These are phyloP conservation scores for Candida neerlandica DNA, from an alignment of 1,139 yeast genomes.

Conservation along the genomic window DNA sequence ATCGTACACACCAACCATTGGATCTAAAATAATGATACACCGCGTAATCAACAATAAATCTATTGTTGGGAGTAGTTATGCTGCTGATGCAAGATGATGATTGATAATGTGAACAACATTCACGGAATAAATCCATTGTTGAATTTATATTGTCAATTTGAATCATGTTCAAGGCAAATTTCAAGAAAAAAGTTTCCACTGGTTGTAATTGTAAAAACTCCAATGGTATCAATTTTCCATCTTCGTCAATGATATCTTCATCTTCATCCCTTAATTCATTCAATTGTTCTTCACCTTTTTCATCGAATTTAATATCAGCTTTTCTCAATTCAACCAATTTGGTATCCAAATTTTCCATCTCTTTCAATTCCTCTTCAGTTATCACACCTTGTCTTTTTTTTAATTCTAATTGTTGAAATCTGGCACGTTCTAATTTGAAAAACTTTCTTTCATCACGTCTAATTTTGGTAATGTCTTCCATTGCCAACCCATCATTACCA, in stretches of 20 bases:
- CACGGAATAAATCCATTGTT: conserved; percentile 28
- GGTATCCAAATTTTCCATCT: conserved; percentile 30
- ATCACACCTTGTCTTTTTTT: conserved; percentile 29
- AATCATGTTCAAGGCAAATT: conserved; percentile 50
- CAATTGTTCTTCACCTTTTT: conserved; percentile 16
- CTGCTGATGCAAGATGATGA: too few species aligned
- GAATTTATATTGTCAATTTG: conserved; percentile 20
- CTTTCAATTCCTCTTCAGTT: conserved; percentile 25
- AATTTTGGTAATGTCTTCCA: conserved; percentile 76
- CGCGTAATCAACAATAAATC: conserved; percentile 58
- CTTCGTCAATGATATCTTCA: conserved; percentile 32
- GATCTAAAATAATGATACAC: conserved; percentile 88
- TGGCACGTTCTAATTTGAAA: conserved; percentile 62
- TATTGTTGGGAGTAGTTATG: conserved; percentile 28
- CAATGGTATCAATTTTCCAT: conserved; percentile 39
- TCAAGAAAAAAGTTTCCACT: conserved; percentile 72
- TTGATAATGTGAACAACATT: conserved; percentile 21
- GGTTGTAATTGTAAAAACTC: conserved; percentile 79
- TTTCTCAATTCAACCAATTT: conserved; percentile 26
- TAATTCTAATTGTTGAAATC: conserved; percentile 38
- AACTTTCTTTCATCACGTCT: conserved; percentile 73
- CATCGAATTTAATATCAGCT: conserved; percentile 14
- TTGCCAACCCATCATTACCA: conserved; percentile 35
- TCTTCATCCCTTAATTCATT: conserved; percentile 13
- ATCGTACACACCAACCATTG: conserved; percentile 91